A percentile compares a stretch with the other conserved stretches of the same genome.
These are phyloP conservation scores for Rubus parviflorus DNA, from an alignment of 306 rosid genomes.

Conservation along the genomic window DNA sequence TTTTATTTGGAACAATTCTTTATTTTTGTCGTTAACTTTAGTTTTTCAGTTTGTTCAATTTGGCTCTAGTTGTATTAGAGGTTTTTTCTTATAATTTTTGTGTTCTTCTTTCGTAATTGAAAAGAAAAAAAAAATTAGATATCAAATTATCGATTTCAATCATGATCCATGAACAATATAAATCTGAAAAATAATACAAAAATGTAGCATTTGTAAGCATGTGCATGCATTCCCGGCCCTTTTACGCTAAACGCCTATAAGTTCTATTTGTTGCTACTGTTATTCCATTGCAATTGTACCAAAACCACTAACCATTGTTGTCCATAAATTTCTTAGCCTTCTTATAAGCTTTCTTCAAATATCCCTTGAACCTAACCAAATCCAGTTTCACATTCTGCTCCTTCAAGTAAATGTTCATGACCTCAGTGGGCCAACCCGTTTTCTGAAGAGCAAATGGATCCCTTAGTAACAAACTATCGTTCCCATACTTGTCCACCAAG, in stretches of 20 bases:
- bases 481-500: conserved; percentile 33
- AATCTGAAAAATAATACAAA: neutral
- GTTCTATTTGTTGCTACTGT: neutral
- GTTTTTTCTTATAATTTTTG: too few species aligned
- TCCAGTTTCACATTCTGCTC: conserved; percentile 40
- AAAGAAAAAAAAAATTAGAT: too few species aligned
- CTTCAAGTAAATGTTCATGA: conserved; percentile 36
- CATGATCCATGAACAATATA: too few species aligned
- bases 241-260: neutral
- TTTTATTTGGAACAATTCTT: too few species aligned
- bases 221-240: neutral
- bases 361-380: conserved; percentile 31
- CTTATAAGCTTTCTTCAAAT: conserved; percentile 28
- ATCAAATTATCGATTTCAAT: too few species aligned
- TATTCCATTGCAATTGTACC: neutral
- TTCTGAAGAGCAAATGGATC: conserved; percentile 24
- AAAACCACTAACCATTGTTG: neutral
- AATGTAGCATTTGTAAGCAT: neutral
- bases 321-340: conserved; percentile 28
- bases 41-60: too few species aligned
- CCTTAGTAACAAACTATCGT: conserved; percentile 19
- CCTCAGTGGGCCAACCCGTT: conserved; percentile 21
- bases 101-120: too few species aligned
- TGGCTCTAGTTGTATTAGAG: too few species aligned
- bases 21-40: too few species aligned